Conservation (phyloP, 148 eudicot genomes). For the Camellia lanceoleosa region DNA sequence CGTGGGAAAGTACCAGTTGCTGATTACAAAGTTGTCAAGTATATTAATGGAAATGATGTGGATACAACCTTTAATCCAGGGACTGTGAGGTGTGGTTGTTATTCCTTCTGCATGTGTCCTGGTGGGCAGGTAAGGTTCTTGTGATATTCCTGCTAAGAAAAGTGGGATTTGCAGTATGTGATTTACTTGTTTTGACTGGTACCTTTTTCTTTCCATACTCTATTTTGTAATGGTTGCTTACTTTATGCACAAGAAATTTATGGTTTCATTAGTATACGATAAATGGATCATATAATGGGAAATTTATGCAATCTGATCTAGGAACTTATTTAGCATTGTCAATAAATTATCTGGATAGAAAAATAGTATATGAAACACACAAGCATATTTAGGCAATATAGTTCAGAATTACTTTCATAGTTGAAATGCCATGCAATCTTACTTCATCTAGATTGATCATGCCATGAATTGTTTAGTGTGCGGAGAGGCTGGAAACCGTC, state of each 20-base stretch:
- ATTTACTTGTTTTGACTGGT: not conserved
- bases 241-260: not conserved
- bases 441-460: not conserved
- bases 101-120: constrained; percentile 99
- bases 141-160: not conserved
- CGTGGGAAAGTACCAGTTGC: constrained; percentile 98
- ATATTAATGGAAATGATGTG: constrained; percentile 37
- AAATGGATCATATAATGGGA: not conserved
- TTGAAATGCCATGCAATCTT: constrained; percentile 5
- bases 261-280: not conserved
- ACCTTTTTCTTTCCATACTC: not conserved
- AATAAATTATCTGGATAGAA: not conserved
- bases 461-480: not conserved
- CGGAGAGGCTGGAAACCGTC: not conserved
- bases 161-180: not conserved
- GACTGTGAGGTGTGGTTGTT: constrained; percentile 60
- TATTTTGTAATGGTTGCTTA: not conserved
- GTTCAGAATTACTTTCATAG: not conserved
- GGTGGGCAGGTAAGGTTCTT: constrained; percentile 83
- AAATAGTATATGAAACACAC: not conserved
- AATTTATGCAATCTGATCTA: not conserved
- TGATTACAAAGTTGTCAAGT: constrained; percentile 84
- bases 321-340: not conserved
- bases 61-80: constrained; percentile 23
- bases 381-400: not conserved